phyloP scores from a whole-genome alignment of 257 asterid genomes.

The Echites panduratus region DNA sequence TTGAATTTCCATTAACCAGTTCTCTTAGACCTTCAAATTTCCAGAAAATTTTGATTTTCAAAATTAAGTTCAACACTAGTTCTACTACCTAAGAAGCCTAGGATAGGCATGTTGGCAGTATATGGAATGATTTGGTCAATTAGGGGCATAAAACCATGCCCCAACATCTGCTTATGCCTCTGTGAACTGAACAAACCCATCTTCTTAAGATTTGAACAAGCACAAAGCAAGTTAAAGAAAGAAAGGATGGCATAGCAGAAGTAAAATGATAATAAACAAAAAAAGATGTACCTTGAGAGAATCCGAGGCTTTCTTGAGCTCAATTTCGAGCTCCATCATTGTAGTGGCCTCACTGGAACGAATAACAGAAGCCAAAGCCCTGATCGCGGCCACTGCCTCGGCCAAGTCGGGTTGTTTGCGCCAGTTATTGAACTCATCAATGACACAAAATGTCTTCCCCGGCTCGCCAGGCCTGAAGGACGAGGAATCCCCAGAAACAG shows the following conservation, averaged over 20 bases:
- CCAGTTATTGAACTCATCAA: slow-evolving; percentile 83
- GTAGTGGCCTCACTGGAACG: slow-evolving; percentile 81
- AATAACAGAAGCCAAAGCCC: slow-evolving; percentile 91
- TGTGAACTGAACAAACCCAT: not conserved
- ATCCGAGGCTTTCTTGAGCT: slow-evolving; percentile 82
- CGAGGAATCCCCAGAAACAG: slow-evolving; percentile 22
- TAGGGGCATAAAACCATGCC: not conserved
- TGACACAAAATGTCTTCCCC: slow-evolving; percentile 46
- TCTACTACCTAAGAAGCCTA: not conserved
- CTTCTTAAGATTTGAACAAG: not conserved
- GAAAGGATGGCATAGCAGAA: not conserved
- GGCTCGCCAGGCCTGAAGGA: slow-evolving; percentile 22
- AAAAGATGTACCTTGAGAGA: slow-evolving; percentile 55
- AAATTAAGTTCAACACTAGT: not conserved
- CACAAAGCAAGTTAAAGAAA: not conserved
- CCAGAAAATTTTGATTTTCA: not conserved
- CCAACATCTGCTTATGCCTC: not conserved
- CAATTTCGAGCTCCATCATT: slow-evolving; percentile 92
- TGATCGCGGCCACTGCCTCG: slow-evolving; percentile 95
- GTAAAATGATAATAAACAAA: not conserved
- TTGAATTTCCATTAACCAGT: no score
- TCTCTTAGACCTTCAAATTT: not conserved
- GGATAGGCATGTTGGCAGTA: not conserved
- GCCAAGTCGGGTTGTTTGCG: slow-evolving; percentile 88
- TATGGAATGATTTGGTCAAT: not conserved